A percentile compares a stretch with the other conserved stretches of the same genome.
These are phyloP conservation scores for Fusarium albidum DNA, from an alignment of 2,329 filamentous ascomycete genomes.

Conservation along the genomic window DNA sequence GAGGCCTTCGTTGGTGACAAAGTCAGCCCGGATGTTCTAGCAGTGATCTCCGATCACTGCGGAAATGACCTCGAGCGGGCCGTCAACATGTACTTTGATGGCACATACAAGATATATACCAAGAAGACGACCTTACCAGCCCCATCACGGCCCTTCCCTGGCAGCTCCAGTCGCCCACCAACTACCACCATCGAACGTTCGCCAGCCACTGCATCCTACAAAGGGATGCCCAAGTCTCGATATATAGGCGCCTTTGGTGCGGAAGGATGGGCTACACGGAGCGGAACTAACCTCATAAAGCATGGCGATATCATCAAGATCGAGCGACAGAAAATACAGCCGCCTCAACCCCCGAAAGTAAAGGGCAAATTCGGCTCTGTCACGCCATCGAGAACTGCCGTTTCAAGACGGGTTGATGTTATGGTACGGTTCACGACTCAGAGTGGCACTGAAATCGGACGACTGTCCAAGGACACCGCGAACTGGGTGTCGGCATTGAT, in stretches of 20 bases:
- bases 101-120: conserved; percentile 66
- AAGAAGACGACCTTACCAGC: conserved; percentile 37
- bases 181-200: conserved; percentile 16
- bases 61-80: conserved; percentile 67
- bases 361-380: conserved; percentile 52
- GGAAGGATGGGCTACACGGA: conserved; percentile 90
- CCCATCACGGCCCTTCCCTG: conserved; percentile 4
- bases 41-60: conserved; percentile 61
- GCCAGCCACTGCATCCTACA: conserved; percentile 15
- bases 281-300: conserved; percentile 76
- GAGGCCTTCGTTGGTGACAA: conserved; percentile 67
- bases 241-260: conserved; percentile 95
- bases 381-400: conserved; percentile 52
- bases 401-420: conserved; percentile 78
- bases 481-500: conserved; percentile 92
- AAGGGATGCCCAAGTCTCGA: conserved; percentile 54
- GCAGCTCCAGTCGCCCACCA: conserved; percentile 18
- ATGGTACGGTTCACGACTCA: conserved; percentile 90
- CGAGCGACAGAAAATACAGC: conserved; percentile 81
- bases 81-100: conserved; percentile 75
- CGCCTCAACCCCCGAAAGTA: conserved; percentile 56
- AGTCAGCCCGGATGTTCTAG: conserved; percentile 57
- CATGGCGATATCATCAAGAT: conserved; percentile 87
- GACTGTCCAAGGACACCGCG: conserved; percentile 85
- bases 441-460: conserved; percentile 82